Percentiles rank a stretch among this genome's conserved stretches.
These are phyloP conservation scores for Penicillium pancosmium DNA, from an alignment of 495 filamentous ascomycete genomes.

Conservation along the genomic window DNA sequence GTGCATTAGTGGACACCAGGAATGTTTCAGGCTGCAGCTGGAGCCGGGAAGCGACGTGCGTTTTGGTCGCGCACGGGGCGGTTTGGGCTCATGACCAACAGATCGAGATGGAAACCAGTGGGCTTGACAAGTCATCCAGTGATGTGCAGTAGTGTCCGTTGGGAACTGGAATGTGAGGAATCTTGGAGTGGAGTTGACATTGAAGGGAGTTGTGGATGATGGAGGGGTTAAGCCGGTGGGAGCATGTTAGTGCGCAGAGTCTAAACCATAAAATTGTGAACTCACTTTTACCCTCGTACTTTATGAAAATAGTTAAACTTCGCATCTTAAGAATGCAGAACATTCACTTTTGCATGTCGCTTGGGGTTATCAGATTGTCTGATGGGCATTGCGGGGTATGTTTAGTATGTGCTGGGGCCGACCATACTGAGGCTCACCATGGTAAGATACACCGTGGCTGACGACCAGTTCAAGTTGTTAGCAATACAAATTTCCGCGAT, in stretches of 20 bases:
- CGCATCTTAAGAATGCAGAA: neutral
- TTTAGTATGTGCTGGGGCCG: neutral
- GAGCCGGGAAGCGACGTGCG: slow-evolving; percentile 9
- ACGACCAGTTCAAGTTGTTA: neutral
- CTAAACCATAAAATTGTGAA: neutral
- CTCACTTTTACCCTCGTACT: neutral
- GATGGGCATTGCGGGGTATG: neutral
- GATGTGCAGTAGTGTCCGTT: slow-evolving; percentile 10
- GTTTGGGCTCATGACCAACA: slow-evolving; percentile 19
- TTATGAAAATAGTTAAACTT: neutral
- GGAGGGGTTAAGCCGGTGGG: neutral
- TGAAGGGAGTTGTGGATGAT: neutral
- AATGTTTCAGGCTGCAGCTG: slow-evolving; percentile 22
- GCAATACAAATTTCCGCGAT: no score
- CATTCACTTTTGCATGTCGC: neutral
- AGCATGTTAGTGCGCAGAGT: neutral
- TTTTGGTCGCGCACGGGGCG: slow-evolving; percentile 10
- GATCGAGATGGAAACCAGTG: slow-evolving; percentile 17
- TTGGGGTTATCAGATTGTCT: neutral
- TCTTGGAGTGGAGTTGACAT: neutral
- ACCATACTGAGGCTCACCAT: neutral
- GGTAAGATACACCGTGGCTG: neutral
- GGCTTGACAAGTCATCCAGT: slow-evolving; percentile 7
- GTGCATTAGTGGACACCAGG: slow-evolving; percentile 20
- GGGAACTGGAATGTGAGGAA: slow-evolving; percentile 3